Evolutionary conservation across 306 rosid genomes (phyloP), one percentile per base, ranked within the genome.

Genomic region (Inga laurina): DNA sequence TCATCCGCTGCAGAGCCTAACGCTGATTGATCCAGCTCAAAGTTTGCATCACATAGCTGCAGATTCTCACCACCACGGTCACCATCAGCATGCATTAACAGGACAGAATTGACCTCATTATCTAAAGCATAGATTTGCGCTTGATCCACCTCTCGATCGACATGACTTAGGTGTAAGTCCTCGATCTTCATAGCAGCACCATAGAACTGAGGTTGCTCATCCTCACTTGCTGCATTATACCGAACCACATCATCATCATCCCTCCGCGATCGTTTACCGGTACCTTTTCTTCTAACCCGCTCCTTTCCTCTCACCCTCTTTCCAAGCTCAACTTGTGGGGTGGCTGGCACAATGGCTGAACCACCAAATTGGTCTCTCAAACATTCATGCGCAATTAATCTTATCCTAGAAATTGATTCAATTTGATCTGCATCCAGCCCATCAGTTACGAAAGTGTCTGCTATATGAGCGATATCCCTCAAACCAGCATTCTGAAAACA

Each of bases 301-400:
- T 72, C 75, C 75, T 72, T 72, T 72, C 75, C 56, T 44, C 75
- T 22, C 35, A 22, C 21, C 19, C 18, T 72, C 49, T 72, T 72
- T 72, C 75, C 56, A 45, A 44, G 11, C 49, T 44, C 75, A 72
- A 44, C 56, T 72, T n/a, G 56, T 72, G 75, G 75, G 37, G 30
- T 44, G 21, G 75, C 75, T 72, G 75, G 49, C 75, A 72, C 21
- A 11, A 72, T 5, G 75, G 30, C 56, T 44, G 56, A 37, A 72
- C 56, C 56, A 22, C 75, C 75, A 44, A 72, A 49, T 44, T 72
- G 75, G 21, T 72, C 75, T 72, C 75, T 44, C 75, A 72, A 72
- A 44, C 75, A 72, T 72, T 72, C 75, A 72, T 72, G 75, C 13
- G 75, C 75, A 72, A 72, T 72, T 22, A 12, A 72, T 45, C 75